A percentile compares a stretch with the other conserved stretches of the same genome.
Evolutionary conservation across 208 protist genomes (phyloP).

Genomic region (Polymyxa betae): DNA sequence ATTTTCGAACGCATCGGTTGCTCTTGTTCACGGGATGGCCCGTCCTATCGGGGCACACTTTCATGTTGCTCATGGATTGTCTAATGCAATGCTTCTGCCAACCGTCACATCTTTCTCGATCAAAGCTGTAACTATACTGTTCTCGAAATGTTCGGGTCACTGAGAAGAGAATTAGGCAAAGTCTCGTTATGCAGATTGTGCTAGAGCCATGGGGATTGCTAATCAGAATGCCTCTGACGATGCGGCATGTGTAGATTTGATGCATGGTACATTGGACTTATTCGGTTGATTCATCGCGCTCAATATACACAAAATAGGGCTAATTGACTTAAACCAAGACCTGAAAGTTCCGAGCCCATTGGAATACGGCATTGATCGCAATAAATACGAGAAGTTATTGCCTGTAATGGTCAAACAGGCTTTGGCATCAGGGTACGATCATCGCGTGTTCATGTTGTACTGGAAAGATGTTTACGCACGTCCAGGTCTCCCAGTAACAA

Average conservation of each 20-base stretch:
- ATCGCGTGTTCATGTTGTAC: too few species aligned
- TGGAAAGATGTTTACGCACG: too few species aligned
- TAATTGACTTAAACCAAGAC: background rate
- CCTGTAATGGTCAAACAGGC: background rate
- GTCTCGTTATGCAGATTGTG: background rate
- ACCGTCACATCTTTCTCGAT: constrained; percentile 6
- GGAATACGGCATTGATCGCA: background rate
- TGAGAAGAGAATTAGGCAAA: background rate
- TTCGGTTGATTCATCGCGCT: too few species aligned
- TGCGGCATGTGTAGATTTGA: background rate
- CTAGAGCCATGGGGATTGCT: background rate
- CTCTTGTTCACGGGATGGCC: constrained; percentile 69
- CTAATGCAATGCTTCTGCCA: constrained; percentile 65
- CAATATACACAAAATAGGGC: background rate
- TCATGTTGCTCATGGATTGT: constrained; percentile 63
- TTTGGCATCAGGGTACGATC: too few species aligned
- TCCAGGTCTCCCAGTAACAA: background rate
- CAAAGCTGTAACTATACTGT: background rate
- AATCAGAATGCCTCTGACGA: background rate
- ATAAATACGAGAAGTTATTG: background rate
- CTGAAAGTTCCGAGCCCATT: background rate
- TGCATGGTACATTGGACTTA: background rate
- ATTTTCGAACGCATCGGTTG: constrained; percentile 69
- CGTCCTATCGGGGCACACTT: constrained; percentile 38
- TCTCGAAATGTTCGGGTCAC: background rate